phyloP scores from a whole-genome alignment of 345 rosid species.

The Eutrema heterophyllum region DNA sequence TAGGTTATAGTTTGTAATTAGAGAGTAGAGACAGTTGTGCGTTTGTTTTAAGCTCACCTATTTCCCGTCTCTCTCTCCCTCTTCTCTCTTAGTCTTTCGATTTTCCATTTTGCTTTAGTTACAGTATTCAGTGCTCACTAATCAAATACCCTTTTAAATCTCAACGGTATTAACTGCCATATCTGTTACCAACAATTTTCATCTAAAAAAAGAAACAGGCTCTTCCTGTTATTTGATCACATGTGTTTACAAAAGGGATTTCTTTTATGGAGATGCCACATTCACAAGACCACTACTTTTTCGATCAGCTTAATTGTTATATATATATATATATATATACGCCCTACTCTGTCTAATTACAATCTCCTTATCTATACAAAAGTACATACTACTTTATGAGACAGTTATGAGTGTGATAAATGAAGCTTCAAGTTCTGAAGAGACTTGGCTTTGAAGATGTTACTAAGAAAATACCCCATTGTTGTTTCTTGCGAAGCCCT shows the following conservation, averaged over 20 bases:
- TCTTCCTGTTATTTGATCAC: neutral
- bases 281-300: neutral
- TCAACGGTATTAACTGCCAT: neutral
- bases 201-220: neutral
- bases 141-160: neutral
- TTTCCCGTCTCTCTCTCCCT: conserved; percentile 8
- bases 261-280: neutral
- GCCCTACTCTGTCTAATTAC: neutral
- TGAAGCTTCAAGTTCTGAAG: conserved; percentile 3
- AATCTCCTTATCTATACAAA: neutral
- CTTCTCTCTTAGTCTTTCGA: neutral
- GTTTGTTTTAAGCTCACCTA: conserved; percentile 22
- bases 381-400: neutral
- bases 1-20: conserved; percentile 25
- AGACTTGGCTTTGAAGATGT: conserved; percentile 22
- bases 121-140: neutral
- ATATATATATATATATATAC: too few species aligned
- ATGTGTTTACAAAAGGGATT: neutral
- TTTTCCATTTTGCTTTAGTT: neutral
- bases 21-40: conserved; percentile 21
- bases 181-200: neutral
- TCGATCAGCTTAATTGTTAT: neutral
- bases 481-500: conserved; percentile 34
- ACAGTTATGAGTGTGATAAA: neutral
- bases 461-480: conserved; percentile 25